A percentile compares a stretch with the other conserved stretches of the same genome.
Conservation (phyloP, 768 basidiomycete genomes). For the Serendipita vermifera region DNA sequence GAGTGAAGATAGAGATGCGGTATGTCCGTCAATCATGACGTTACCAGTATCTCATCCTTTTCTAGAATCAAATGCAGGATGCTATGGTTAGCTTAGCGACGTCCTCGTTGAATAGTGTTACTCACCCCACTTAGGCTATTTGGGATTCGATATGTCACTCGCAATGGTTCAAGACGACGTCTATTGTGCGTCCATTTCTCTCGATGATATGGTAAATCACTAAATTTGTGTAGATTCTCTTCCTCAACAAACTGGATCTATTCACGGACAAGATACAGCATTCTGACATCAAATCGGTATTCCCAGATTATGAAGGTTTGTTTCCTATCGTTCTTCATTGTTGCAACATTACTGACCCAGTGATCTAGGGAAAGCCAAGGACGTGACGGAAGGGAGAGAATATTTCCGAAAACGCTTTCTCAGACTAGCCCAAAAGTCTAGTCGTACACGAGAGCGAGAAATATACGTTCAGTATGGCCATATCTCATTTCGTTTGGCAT, state of each 20-base stretch:
- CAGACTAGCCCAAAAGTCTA: constrained; percentile 66
- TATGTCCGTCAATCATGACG: constrained; percentile 28
- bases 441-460: constrained; percentile 72
- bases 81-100: constrained; percentile 45
- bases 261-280: constrained; percentile 69
- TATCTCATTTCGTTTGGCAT: constrained; percentile 6
- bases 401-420: constrained; percentile 85
- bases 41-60: constrained; percentile 6
- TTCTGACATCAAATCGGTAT: constrained; percentile 80
- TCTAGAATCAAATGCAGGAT: constrained; percentile 95
- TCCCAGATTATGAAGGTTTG: constrained; percentile 33
- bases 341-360: not conserved
- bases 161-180: constrained; percentile 92
- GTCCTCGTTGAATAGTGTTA: not conserved
- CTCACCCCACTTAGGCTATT: constrained; percentile 45
- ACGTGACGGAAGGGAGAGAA: constrained; percentile 64
- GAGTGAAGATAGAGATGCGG: constrained; percentile 83
- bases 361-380: constrained; percentile 27
- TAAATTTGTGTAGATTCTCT: constrained; percentile 54
- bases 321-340: not conserved
- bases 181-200: constrained; percentile 47
- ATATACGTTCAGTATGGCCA: constrained; percentile 81
- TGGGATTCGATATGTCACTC: constrained; percentile 98
- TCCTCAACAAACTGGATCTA: constrained; percentile 93
- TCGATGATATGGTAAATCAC: constrained; percentile 2